These are phyloP conservation scores for Lodderomyces elongisporus DNA, from an alignment of 1,139 yeast species.

Conservation along the genomic window DNA sequence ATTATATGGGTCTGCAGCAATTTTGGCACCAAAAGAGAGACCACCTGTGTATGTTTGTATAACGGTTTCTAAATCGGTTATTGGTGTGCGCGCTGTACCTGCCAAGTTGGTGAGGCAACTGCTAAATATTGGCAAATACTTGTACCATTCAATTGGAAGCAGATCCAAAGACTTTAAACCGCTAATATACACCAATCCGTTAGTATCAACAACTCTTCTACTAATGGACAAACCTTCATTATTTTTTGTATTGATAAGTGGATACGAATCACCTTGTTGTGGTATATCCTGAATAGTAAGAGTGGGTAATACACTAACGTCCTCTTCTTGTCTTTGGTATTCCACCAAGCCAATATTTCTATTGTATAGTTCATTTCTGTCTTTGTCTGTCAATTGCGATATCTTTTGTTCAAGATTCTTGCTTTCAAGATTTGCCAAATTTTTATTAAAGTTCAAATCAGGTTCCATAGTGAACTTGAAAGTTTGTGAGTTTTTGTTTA, in stretches of 20 bases:
- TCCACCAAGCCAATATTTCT: conserved; percentile 57
- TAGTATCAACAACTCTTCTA: conserved; percentile 58
- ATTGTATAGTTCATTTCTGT: conserved; percentile 51
- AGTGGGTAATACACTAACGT: conserved; percentile 75
- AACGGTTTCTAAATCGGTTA: conserved; percentile 80
- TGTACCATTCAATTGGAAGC: conserved; percentile 57
- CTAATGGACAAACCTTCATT: not conserved
- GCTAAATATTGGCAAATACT: conserved; percentile 71
- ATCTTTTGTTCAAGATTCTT: conserved; percentile 44
- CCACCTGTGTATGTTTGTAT: conserved; percentile 88
- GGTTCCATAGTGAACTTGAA: conserved; percentile 81
- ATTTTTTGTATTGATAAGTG: conserved; percentile 15
- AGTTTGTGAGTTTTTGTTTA: conserved; percentile 42
- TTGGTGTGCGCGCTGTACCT: conserved; percentile 67
- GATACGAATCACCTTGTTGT: conserved; percentile 43
- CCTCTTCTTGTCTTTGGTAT: conserved; percentile 65
- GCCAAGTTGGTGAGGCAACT: conserved; percentile 75
- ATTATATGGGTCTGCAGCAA: conserved; percentile 52
- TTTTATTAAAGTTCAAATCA: conserved; percentile 45
- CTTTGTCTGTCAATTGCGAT: conserved; percentile 45
- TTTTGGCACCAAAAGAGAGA: conserved; percentile 52
- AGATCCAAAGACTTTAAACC: conserved; percentile 52
- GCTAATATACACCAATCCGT: conserved; percentile 68
- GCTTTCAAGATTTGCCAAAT: conserved; percentile 52
- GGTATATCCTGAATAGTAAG: conserved; percentile 70